Conservation (phyloP, 2,329 filamentous ascomycete genomes). For the Verticillium zaregamsianum region DNA sequence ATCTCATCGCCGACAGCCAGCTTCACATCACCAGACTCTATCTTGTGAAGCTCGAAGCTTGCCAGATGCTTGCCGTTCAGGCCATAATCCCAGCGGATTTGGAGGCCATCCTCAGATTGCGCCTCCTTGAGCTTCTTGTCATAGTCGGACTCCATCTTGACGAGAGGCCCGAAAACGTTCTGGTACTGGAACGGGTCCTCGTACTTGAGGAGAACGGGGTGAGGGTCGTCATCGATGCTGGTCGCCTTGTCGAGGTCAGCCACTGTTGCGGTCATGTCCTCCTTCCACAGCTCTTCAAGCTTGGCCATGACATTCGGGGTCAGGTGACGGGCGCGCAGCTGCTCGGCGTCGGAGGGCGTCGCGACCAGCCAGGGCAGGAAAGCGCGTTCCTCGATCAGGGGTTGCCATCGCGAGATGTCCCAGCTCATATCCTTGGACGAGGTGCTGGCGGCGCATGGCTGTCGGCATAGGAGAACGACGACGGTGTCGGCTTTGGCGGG, state of each 20-base stretch:
- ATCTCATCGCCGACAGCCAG: slow-evolving; percentile 97
- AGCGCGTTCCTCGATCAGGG: slow-evolving; percentile 91
- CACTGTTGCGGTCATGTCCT: slow-evolving; percentile 83
- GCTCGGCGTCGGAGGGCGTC: slow-evolving; percentile 86
- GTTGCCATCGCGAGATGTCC: slow-evolving; percentile 97
- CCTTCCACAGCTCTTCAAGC: slow-evolving; percentile 97
- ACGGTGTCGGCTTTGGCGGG: slow-evolving; percentile 98
- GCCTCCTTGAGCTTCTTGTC: slow-evolving; percentile 98
- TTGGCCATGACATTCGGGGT: slow-evolving; percentile 94
- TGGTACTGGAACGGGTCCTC: slow-evolving; percentile 98
- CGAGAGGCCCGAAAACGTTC: slow-evolving; percentile 94
- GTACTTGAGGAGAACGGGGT: slow-evolving; percentile 87
- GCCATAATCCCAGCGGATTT: slow-evolving; percentile 91
- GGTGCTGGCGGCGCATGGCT: slow-evolving; percentile 90
- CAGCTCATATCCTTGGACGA: slow-evolving; percentile 99
- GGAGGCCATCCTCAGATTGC: slow-evolving; percentile 92
- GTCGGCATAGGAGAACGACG: slow-evolving; percentile 91
- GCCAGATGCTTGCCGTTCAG: slow-evolving; percentile 97
- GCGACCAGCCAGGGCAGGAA: slow-evolving; percentile 93
- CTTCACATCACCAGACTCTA: slow-evolving; percentile 96
- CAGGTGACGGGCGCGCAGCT: slow-evolving; percentile 88
- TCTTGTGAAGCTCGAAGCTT: slow-evolving; percentile 92
- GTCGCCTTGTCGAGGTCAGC: slow-evolving; percentile 87
- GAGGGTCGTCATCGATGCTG: slow-evolving; percentile 90
- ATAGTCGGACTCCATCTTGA: slow-evolving; percentile 99